A percentile compares a stretch with the other conserved stretches of the same genome.
Evolutionary conservation across 78 protist species (phyloP).

Genomic region (Dictyostelium intermedium): DNA sequence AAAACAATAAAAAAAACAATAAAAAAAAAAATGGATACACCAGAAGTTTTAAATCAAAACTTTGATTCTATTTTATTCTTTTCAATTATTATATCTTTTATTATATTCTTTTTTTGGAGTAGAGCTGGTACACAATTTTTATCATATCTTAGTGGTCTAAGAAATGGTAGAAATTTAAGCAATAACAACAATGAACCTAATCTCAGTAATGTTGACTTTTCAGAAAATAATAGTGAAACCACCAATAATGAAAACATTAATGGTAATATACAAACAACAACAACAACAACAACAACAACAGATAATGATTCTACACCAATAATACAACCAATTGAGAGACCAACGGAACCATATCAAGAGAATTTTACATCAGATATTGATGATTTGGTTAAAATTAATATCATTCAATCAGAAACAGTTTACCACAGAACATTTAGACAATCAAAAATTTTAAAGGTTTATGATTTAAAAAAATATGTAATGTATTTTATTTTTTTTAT

Average conservation of each 20-base stretch:
- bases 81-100: not conserved
- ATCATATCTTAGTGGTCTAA: not conserved
- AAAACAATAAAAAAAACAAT: not conserved
- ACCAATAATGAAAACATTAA: not conserved
- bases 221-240: not conserved
- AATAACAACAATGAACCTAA: not conserved
- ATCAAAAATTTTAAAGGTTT: conserved; percentile 12
- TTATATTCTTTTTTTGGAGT: conserved; percentile 1
- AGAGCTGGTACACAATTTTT: not conserved
- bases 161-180: not conserved
- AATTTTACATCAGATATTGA: not conserved
- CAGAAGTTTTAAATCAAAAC: not conserved
- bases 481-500: not conserved
- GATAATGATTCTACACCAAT: not conserved
- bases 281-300: not conserved
- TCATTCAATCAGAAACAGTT: conserved; percentile 13
- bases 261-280: not conserved
- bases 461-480: conserved; percentile 64
- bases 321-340: conserved; percentile 9
- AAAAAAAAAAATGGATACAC: not conserved
- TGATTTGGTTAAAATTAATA: conserved; percentile 29
- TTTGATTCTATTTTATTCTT: not conserved
- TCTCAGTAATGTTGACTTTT: not conserved
- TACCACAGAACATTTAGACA: conserved; percentile 13
- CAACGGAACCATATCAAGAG: conserved; percentile 12